Base-by-base conservation (phyloP, 768 basidiomycete genomes). In the Multifurca ochricompacta region DNA sequence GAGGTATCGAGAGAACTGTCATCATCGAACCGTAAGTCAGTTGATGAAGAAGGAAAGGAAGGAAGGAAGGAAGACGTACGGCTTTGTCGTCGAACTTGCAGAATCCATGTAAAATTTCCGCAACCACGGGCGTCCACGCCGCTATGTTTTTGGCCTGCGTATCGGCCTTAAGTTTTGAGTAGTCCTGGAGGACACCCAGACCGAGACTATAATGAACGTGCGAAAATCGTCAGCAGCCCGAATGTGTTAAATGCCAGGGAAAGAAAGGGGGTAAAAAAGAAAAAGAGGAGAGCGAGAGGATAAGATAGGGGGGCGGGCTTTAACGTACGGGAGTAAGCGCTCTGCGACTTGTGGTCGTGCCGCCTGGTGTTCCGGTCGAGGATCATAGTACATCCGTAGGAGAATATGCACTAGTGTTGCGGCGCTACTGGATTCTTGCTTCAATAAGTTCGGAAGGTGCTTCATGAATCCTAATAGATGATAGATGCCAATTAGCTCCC, bases 91-190 rank as follows among this genome's bases (percentile, higher is more conserved):
- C 93, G 60, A 97, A 90, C 19, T 79, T 78, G 66, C 83, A 83
- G 66, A 91, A 92, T 6, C 96, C 96, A 54, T 90, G 83, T 8
- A 99, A 65, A 44, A 96, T 89, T 66, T 97, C 94, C 9, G 85
- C 85, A n/a, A 97, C 86, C 28, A 99, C 96, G n/a, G 96, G 96
- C 19, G 91, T 95, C 96, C 96, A 99, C 0, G 96, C 95, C 13
- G 83, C 69, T 54, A 99, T 94, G 66, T 96, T 98, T 71, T 97
- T 91, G 48, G 83, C 82, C 70, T 98, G 95, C 3, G 84, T 91
- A 56, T 98, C 95, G 3, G 84, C 69, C 42, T 88, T 87, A 49
- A 99, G 76, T 63, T 87, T 87, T 65, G 83, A 90, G 70, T 91
- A 99, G 68, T 96, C 92, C 62, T 84, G 82, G 51, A 99, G 71